Evolutionary conservation across 2,329 filamentous ascomycete species (phyloP).

Genomic region (Fusarium armeniacum): DNA sequence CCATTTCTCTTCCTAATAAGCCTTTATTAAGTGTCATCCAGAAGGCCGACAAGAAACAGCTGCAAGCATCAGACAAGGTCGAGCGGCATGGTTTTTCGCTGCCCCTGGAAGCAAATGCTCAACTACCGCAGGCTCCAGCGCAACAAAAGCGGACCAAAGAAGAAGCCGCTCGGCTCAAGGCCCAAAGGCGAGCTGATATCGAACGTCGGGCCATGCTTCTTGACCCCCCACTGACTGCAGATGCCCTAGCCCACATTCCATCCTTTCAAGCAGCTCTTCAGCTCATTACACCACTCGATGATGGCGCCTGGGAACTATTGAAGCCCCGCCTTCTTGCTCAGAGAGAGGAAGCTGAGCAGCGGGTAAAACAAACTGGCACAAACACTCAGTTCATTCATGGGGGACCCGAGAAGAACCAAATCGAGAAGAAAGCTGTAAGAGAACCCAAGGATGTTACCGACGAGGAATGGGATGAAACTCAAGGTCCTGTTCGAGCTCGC

Average conservation of each 20-base stretch:
- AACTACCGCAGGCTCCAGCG: conserved; percentile 9
- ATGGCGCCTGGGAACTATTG: conserved; percentile 77
- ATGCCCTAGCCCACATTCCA: conserved; percentile 76
- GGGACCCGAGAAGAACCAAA: conserved; percentile 8
- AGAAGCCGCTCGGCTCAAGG: conserved; percentile 74
- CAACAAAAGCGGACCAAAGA: conserved; percentile 69
- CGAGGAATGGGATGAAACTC: conserved; percentile 78
- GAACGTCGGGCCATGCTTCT: conserved; percentile 77
- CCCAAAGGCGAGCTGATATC: conserved; percentile 76
- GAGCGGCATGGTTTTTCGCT: conserved; percentile 13
- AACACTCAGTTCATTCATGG: conserved; percentile 57
- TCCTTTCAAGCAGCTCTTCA: conserved; percentile 81
- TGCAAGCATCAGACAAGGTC: conserved; percentile 6
- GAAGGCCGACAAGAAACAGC: conserved; percentile 12
- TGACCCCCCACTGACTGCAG: conserved; percentile 73
- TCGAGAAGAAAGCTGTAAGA: conserved; percentile 8
- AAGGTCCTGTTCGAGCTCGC: conserved; percentile 74
- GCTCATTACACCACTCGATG: conserved; percentile 76
- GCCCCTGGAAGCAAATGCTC: conserved; percentile 14
- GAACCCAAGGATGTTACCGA: conserved; percentile 69
- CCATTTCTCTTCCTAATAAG: conserved; percentile 7
- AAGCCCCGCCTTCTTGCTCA: conserved; percentile 77
- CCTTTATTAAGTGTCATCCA: background rate
- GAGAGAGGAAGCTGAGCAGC: conserved; percentile 72
- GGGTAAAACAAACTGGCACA: conserved; percentile 59